Evolutionary conservation across 192 early-diverging fungal species (phyloP), one percentile per base, ranked within the genome.

Genomic region (Backusella mclennaniae): DNA sequence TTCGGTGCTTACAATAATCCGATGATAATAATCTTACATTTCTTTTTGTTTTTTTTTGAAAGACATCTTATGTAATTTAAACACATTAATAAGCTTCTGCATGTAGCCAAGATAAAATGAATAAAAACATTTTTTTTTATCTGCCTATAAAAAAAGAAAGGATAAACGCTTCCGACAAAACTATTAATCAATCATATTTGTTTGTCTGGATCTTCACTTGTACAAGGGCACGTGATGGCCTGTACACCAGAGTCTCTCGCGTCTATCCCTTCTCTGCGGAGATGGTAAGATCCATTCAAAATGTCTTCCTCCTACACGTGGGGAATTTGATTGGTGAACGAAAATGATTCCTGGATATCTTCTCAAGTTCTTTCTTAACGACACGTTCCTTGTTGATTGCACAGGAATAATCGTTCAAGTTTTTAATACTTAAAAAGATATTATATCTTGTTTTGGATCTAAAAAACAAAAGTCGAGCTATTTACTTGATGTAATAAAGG

Each of bases 271-370:
- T 63, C 56, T 63, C 56, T 63, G 56, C 56, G 56, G 56, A 63
- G 56, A 63, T 63, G 26, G 29, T 23, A 49, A 63, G 56, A 63
- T 63, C 56, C 56, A 63, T 63, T 63, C 56, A 63, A 63, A 63
- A 63, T 63, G 56, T 29, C 23, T 29, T 63, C 26, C 56, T 63
- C 21, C 56, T 63, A 63, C 56, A 63, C 56, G 56, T 63, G 56
- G 56, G 56, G 56, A 29, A 29, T 63, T 29, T 63, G 56, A 63
- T 63, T 63, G 56, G 56, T 63, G 56, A 11, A 63, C 26, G 9
- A 63, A 29, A 63, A 12, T 26, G 23, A 9, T 29, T 26, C 23
- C n/a, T 63, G 23, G 56, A 63, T 29, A 29, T 63, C 56, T 63
- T 63, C 56, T 29, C 56, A 63, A 63, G 56, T 63, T 63, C 23